Evolutionary conservation across 2,329 filamentous ascomycete species (phyloP).

Genomic region (Colletotrichum destructivum): DNA sequence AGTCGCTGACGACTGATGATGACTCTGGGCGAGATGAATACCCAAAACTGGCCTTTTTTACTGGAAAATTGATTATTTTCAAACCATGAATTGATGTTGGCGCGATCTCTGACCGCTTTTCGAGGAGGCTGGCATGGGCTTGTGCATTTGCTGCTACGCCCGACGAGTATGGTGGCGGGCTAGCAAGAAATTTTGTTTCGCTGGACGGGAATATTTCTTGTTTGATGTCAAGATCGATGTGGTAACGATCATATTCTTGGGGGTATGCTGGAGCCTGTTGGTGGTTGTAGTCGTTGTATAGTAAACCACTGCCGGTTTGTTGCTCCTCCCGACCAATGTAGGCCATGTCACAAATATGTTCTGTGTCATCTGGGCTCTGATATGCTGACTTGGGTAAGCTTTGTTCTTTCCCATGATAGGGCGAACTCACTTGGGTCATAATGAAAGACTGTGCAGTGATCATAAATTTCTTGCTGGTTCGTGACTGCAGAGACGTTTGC

Average conservation of each 20-base stretch:
- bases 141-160: not conserved
- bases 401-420: not conserved
- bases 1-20: not conserved
- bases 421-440: constrained; percentile 28
- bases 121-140: not conserved
- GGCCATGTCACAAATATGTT: not conserved
- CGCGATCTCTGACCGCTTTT: constrained; percentile 8
- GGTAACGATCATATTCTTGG: constrained; percentile 3
- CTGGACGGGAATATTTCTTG: not conserved
- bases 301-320: not conserved
- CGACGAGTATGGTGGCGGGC: constrained; percentile 29
- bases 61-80: constrained; percentile 15
- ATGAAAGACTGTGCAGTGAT: constrained; percentile 40
- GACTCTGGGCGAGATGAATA: not conserved
- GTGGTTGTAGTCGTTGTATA: not conserved
- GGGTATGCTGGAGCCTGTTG: constrained; percentile 9
- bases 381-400: constrained; percentile 24
- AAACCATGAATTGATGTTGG: not conserved
- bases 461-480: constrained; percentile 34
- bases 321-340: constrained; percentile 11
- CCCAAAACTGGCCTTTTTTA: constrained; percentile 2
- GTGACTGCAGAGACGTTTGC: constrained; percentile 35
- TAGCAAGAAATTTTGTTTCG: constrained; percentile 13
- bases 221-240: constrained; percentile 4
- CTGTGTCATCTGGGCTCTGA: constrained; percentile 29